Percentiles rank a stretch among this genome's conserved stretches.
Conservation (phyloP, 176 grass and related monocot genomes). For the Metroxylon sagu region DNA sequence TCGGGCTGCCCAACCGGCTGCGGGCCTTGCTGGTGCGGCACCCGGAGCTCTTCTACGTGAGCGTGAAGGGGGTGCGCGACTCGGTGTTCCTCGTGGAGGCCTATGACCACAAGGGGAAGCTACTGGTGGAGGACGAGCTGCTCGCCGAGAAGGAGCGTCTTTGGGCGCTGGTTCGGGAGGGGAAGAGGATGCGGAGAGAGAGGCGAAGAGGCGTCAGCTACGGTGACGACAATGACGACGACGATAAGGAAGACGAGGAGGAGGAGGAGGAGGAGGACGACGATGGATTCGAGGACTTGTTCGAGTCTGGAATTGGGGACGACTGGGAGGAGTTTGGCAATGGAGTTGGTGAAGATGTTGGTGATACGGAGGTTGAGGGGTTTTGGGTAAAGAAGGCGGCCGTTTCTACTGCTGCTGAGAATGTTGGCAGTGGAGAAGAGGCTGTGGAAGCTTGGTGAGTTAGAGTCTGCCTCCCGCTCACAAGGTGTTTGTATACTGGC, state of each 20-base stretch:
- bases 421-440: conserved; percentile 28
- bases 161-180: conserved; percentile 51
- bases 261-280: conserved; percentile 28
- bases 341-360: conserved; percentile 21
- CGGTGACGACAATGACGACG: background rate
- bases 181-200: conserved; percentile 46
- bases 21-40: conserved; percentile 61
- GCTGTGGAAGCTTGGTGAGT: conserved; percentile 61
- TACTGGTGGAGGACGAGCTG: conserved; percentile 64
- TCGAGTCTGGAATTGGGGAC: conserved; percentile 38
- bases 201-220: conserved; percentile 24
- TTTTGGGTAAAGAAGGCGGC: conserved; percentile 81
- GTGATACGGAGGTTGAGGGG: conserved; percentile 37
- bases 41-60: conserved; percentile 79
- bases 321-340: conserved; percentile 54
- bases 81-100: conserved; percentile 72
- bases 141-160: conserved; percentile 43
- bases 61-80: conserved; percentile 63
- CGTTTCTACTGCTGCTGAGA: conserved; percentile 25
- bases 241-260: conserved; percentile 11
- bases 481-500: too few relatives aligned
- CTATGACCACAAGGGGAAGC: conserved; percentile 47
- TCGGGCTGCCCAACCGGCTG: conserved; percentile 57
- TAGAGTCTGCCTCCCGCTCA: background rate
- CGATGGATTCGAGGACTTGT: conserved; percentile 49